Evolutionary conservation across 2,329 filamentous ascomycete genomes (phyloP).

Genomic region (Ceratocystis papillata): DNA sequence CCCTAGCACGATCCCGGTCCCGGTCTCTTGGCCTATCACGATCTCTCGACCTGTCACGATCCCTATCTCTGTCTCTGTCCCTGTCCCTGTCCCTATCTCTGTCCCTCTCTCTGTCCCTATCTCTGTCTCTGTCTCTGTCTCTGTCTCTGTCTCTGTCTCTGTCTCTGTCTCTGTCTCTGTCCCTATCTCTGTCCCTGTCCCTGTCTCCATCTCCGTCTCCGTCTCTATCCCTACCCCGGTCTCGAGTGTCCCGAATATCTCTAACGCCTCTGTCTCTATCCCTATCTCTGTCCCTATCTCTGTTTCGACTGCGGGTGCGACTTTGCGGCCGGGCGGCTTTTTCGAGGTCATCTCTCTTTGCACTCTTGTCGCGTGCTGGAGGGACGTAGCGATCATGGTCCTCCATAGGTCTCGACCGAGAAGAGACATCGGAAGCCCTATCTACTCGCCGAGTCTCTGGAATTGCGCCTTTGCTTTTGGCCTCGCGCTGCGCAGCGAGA

Average conservation of each 20-base stretch:
- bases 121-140: slow-evolving; percentile 30
- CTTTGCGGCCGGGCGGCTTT: slow-evolving; percentile 28
- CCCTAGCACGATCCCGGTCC: slow-evolving; percentile 24
- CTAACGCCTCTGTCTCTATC: slow-evolving; percentile 26
- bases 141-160: slow-evolving; percentile 29
- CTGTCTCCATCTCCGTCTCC: slow-evolving; percentile 29
- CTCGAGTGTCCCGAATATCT: slow-evolving; percentile 29
- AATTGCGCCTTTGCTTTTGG: slow-evolving; percentile 47
- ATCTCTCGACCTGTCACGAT: slow-evolving; percentile 27
- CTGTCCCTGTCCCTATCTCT: slow-evolving; percentile 31
- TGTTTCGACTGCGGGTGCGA: slow-evolving; percentile 30
- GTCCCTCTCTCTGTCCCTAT: slow-evolving; percentile 27
- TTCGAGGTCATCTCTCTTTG: slow-evolving; percentile 15
- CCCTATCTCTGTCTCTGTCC: slow-evolving; percentile 26
- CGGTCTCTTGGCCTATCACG: slow-evolving; percentile 26
- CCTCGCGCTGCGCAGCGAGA: slow-evolving; percentile 50
- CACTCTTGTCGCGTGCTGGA: slow-evolving; percentile 33
- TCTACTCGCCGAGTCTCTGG: slow-evolving; percentile 30
- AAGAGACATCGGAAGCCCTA: slow-evolving; percentile 35
- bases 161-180: slow-evolving; percentile 28
- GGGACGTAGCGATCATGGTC: slow-evolving; percentile 40
- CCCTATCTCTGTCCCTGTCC: slow-evolving; percentile 28
- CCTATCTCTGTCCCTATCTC: slow-evolving; percentile 28
- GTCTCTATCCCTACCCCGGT: slow-evolving; percentile 31
- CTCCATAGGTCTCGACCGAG: slow-evolving; percentile 28